These are phyloP conservation scores for Onygena corvina DNA, from an alignment of 2,329 filamentous ascomycete genomes.

Conservation along the genomic window DNA sequence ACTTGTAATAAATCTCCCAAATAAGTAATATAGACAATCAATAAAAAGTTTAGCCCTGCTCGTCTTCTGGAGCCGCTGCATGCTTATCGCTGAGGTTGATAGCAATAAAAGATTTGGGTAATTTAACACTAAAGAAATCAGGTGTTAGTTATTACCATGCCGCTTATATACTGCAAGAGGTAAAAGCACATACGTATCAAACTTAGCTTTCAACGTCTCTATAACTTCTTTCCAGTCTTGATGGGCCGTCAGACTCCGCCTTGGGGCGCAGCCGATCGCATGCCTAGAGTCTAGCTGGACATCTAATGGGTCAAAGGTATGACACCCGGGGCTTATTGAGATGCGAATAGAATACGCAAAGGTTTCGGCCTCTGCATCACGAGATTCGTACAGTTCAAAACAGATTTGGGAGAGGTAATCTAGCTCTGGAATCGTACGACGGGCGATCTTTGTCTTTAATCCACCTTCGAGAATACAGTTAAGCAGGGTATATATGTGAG, in stretches of 20 bases:
- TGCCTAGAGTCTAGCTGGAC: conserved; percentile 94
- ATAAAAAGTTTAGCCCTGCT: not conserved
- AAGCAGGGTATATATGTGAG: conserved; percentile 92
- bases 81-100: conserved; percentile 42
- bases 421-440: conserved; percentile 88
- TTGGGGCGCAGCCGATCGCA: conserved; percentile 87
- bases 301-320: conserved; percentile 90
- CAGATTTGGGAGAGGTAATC: conserved; percentile 97
- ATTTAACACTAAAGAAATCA: conserved; percentile 32
- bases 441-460: conserved; percentile 90
- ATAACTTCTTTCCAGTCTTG: conserved; percentile 95
- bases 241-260: conserved; percentile 79
- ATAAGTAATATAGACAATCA: not conserved
- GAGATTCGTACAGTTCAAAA: conserved; percentile 94
- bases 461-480: conserved; percentile 97
- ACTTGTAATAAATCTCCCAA: not conserved
- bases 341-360: conserved; percentile 96
- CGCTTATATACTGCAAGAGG: conserved; percentile 9
- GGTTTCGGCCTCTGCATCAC: conserved; percentile 61
- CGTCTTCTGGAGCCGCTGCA: conserved; percentile 18
- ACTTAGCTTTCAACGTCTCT: conserved; percentile 85
- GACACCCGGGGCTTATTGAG: conserved; percentile 87
- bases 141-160: not conserved
- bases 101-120: conserved; percentile 41
- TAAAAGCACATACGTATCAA: conserved; percentile 63